Conservation (phyloP, 164 flowering plant species). For the Hamamelis virginiana region DNA sequence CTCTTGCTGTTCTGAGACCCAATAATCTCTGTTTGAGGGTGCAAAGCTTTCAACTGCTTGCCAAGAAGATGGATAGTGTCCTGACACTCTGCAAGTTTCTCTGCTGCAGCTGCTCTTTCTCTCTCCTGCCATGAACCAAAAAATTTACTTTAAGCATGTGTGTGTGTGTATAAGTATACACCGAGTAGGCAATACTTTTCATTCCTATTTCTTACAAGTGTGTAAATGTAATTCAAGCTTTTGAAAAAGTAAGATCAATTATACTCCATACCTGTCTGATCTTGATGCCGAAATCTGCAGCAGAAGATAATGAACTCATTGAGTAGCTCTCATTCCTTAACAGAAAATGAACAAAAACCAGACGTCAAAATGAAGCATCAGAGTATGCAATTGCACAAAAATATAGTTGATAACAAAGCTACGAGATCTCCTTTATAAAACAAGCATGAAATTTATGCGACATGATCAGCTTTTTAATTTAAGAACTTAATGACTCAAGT, state of each 20-base stretch:
- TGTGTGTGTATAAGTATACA: too few relatives aligned
- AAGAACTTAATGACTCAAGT: too few relatives aligned
- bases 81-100: slow-evolving; percentile 92
- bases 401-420: too few relatives aligned
- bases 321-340: slow-evolving; percentile 52
- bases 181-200: too few relatives aligned
- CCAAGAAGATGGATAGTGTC: slow-evolving; percentile 91
- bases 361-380: not conserved
- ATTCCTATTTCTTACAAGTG: too few relatives aligned
- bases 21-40: slow-evolving; percentile 54
- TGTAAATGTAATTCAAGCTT: too few relatives aligned
- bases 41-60: slow-evolving; percentile 70
- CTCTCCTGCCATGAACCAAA: slow-evolving; percentile 57
- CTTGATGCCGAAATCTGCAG: slow-evolving; percentile 47
- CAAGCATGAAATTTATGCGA: too few relatives aligned
- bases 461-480: too few relatives aligned
- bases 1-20: slow-evolving; percentile 52
- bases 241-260: too few relatives aligned
- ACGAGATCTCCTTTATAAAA: too few relatives aligned
- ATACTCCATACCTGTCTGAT: slow-evolving; percentile 54
- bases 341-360: not conserved
- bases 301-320: slow-evolving; percentile 16
- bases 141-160: too few relatives aligned
- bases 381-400: not conserved
- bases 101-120: slow-evolving; percentile 86